Conservation (phyloP, 306 rosid genomes). For the Cucumis sativus region Cucumber_9930_V3 NC_026658.2:24653001-24653500, state of each 20-base stretch:
- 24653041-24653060: neutral
- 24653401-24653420: constrained; percentile 18
- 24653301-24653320: constrained; percentile 47
- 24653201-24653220: neutral
- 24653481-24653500: neutral
- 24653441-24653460: neutral
- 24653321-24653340: constrained; percentile 44
- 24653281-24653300: neutral
- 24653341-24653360: constrained; percentile 48
- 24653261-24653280: neutral
- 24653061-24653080: neutral
- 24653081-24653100: neutral
- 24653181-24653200: neutral
- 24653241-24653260: neutral
- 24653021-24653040: neutral
- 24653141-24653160: neutral
- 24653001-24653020: constrained; percentile 28
- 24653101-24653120: neutral
- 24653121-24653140: neutral
- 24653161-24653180: neutral
- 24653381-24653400: constrained; percentile 50
- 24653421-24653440: neutral
- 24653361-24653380: constrained; percentile 58
- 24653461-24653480: neutral
- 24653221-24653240: neutral